Conservation (phyloP, 805 yeast species). For the Scheffersomyces lignosus region DNA sequence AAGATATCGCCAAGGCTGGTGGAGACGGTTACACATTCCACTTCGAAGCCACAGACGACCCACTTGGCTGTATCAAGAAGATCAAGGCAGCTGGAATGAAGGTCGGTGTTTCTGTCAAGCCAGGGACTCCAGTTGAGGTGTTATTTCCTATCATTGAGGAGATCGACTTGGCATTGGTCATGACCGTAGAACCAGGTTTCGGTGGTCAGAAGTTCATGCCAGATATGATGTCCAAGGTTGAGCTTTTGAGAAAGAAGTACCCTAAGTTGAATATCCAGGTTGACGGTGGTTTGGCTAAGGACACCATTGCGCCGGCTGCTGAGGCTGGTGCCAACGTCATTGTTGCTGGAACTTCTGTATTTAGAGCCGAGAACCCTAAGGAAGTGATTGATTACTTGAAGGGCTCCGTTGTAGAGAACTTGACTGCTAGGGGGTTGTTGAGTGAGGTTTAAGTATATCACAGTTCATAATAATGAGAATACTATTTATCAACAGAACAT, state of each 20-base stretch:
- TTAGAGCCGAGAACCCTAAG: slow-evolving; percentile 77
- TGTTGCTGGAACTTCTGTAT: slow-evolving; percentile 95
- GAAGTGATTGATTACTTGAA: slow-evolving; percentile 73
- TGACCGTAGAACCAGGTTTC: slow-evolving; percentile 99
- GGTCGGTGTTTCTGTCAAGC: slow-evolving; percentile 94
- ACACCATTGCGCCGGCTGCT: slow-evolving; percentile 86
- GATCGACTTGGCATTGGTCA: slow-evolving; percentile 91
- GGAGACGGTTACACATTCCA: slow-evolving; percentile 97
- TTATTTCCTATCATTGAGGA: slow-evolving; percentile 71
- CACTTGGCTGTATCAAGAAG: slow-evolving; percentile 66
- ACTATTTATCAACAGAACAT: too few relatives aligned
- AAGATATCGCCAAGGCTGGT: slow-evolving; percentile 87
- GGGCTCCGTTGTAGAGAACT: slow-evolving; percentile 52
- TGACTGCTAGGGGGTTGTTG: slow-evolving; percentile 46
- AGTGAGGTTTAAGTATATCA: slow-evolving; percentile 5
- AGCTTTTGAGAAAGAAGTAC: slow-evolving; percentile 64
- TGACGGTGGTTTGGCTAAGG: slow-evolving; percentile 92
- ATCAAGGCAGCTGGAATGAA: slow-evolving; percentile 82
- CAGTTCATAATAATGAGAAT: too few relatives aligned
- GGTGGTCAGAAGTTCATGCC: slow-evolving; percentile 97
- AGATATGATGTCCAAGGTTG: slow-evolving; percentile 95
- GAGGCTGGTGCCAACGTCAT: slow-evolving; percentile 96
- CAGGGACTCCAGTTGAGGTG: slow-evolving; percentile 85
- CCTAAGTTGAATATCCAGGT: slow-evolving; percentile 90
- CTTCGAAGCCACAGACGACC: slow-evolving; percentile 85